Evolutionary conservation across 345 rosid species (phyloP).

Genomic region (Euphorbia tirucalli): DNA sequence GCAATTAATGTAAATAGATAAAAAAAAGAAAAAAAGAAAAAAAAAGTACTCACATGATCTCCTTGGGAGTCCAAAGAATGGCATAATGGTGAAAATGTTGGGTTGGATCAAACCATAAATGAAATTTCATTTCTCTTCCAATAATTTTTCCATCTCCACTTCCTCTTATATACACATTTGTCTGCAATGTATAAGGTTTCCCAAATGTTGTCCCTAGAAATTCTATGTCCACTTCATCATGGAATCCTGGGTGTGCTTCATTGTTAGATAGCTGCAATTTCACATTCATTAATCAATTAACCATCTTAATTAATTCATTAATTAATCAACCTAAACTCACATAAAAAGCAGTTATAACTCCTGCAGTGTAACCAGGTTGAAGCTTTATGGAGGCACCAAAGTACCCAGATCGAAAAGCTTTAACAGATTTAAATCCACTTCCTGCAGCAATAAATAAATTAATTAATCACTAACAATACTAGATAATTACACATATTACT

Average conservation of each 20-base stretch:
- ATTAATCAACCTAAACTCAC: slow-evolving; percentile 42
- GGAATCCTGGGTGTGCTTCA: slow-evolving; percentile 85
- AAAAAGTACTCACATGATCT: slow-evolving; percentile 68
- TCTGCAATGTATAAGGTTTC: slow-evolving; percentile 89
- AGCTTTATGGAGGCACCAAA: slow-evolving; percentile 86
- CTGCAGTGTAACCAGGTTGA: slow-evolving; percentile 93
- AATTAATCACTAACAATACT: slow-evolving; percentile 3
- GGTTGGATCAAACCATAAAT: slow-evolving; percentile 96
- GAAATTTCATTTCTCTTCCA: slow-evolving; percentile 94
- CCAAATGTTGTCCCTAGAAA: slow-evolving; percentile 93
- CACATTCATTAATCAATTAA: neutral
- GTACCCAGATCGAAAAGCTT: slow-evolving; percentile 85
- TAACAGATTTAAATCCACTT: slow-evolving; percentile 91
- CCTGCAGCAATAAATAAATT: slow-evolving; percentile 37
- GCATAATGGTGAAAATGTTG: slow-evolving; percentile 79
- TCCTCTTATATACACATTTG: slow-evolving; percentile 91
- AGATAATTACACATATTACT: no score
- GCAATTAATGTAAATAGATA: no score
- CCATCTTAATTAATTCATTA: neutral
- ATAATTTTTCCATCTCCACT: slow-evolving; percentile 89
- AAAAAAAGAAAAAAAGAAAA: no score
- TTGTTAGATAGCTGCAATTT: slow-evolving; percentile 68
- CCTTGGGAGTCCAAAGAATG: slow-evolving; percentile 83
- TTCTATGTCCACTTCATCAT: slow-evolving; percentile 96
- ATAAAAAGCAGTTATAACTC: slow-evolving; percentile 91